Conservation (phyloP, 192 early-diverging fungal species). For the Spizellomyces sp. region DNA sequence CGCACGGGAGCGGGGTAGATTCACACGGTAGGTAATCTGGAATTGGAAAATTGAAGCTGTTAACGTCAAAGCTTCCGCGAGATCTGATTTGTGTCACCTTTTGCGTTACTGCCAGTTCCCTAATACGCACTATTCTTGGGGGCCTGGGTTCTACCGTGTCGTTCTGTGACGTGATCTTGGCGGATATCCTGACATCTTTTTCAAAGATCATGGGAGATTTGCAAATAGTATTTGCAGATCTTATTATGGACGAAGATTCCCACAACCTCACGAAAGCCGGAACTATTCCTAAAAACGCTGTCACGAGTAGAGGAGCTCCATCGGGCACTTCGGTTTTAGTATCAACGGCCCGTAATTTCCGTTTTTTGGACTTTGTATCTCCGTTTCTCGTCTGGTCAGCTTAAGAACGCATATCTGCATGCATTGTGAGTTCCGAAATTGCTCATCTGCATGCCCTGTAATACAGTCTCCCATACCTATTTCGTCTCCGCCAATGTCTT, state of each 20-base stretch:
- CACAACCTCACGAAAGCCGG: neutral
- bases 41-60: neutral
- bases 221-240: slow-evolving; percentile 64
- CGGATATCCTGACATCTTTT: slow-evolving; percentile 94
- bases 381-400: slow-evolving; percentile 72
- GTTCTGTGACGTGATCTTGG: slow-evolving; percentile 82
- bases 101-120: slow-evolving; percentile 20
- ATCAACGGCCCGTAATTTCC: too few species aligned
- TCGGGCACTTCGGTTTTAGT: too few species aligned
- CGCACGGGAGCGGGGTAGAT: slow-evolving; percentile 39
- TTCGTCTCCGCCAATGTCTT: slow-evolving; percentile 79
- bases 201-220: slow-evolving; percentile 87
- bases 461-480: slow-evolving; percentile 70
- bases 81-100: too few species aligned
- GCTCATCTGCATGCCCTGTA: neutral
- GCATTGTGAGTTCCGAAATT: neutral
- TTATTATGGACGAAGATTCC: slow-evolving; percentile 20
- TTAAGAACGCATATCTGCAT: too few species aligned
- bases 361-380: slow-evolving; percentile 4
- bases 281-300: too few species aligned
- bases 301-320: too few species aligned
- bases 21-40: slow-evolving; percentile 31
- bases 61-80: neutral
- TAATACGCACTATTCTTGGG: slow-evolving; percentile 42
- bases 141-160: slow-evolving; percentile 37